Evolutionary conservation across 225 moss, liverwort and hornwort genomes (phyloP).

Genomic region (Polytrichum commune): DNA sequence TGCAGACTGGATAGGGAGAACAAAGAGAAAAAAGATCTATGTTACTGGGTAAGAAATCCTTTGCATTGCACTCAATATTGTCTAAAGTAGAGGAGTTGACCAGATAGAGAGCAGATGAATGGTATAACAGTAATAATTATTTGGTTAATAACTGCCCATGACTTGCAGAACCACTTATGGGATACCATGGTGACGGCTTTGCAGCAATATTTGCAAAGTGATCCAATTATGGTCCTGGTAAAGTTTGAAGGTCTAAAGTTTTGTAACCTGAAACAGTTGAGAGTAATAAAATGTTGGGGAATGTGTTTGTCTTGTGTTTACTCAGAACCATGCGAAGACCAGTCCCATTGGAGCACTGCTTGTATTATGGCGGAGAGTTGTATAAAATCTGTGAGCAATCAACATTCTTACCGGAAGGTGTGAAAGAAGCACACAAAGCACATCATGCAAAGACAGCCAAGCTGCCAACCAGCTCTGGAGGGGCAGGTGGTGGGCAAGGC

Average conservation of each 20-base stretch:
- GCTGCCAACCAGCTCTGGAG: conserved; percentile 39
- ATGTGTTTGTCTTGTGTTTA: background rate
- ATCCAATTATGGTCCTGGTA: no score
- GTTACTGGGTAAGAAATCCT: conserved; percentile 68
- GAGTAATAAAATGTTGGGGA: no score
- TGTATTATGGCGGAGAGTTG: conserved; percentile 88
- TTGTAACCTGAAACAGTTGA: no score
- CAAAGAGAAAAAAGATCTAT: conserved; percentile 87
- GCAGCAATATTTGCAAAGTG: no score
- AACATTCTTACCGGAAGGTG: conserved; percentile 74
- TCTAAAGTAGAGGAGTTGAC: no score
- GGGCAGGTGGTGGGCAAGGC: conserved; percentile 49
- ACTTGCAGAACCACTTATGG: no score
- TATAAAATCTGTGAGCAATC: conserved; percentile 87
- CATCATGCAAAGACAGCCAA: conserved; percentile 75
- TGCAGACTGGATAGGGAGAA: conserved; percentile 99
- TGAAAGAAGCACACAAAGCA: conserved; percentile 86
- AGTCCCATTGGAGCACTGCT: conserved; percentile 93
- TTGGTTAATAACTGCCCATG: no score
- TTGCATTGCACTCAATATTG: background rate
- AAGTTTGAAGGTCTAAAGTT: no score
- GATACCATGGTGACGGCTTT: no score
- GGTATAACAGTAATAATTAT: no score
- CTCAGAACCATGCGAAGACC: conserved; percentile 87
- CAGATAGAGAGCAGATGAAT: no score